phyloP scores from a whole-genome alignment of 2,329 filamentous ascomycete genomes.

The Elsinoe perseae region DNA sequence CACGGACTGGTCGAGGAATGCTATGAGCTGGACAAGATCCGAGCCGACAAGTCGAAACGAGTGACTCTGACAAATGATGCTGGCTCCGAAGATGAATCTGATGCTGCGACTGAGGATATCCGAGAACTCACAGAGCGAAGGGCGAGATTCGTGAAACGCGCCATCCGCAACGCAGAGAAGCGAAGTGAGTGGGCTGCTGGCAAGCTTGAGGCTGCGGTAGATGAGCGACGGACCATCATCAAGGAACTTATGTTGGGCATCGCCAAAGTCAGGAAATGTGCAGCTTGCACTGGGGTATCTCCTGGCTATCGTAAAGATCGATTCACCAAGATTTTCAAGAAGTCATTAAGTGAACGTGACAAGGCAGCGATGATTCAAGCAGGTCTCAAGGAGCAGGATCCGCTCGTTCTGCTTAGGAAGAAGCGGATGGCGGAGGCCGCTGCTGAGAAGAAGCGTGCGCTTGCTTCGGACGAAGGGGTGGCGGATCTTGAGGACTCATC shows the following conservation, averaged over 20 bases:
- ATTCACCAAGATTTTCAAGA: conserved; percentile 90
- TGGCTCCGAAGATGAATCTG: conserved; percentile 48
- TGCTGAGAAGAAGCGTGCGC: conserved; percentile 39
- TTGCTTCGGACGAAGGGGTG: conserved; percentile 59
- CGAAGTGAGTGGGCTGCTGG: conserved; percentile 43
- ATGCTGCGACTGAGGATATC: conserved; percentile 51
- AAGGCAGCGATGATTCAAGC: conserved; percentile 66
- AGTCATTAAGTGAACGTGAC: conserved; percentile 65
- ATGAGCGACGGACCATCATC: conserved; percentile 66
- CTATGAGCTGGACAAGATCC: conserved; percentile 41
- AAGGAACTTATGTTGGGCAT: conserved; percentile 75
- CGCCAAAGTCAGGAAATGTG: conserved; percentile 61
- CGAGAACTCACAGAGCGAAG: conserved; percentile 48
- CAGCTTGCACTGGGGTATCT: conserved; percentile 60
- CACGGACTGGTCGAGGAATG: conserved; percentile 71
- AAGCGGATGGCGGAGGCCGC: conserved; percentile 36
- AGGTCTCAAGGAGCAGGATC: conserved; percentile 61
- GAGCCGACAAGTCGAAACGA: conserved; percentile 25
- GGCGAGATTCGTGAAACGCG: conserved; percentile 63
- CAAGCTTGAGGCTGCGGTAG: conserved; percentile 77
- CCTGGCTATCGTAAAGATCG: conserved; percentile 82
- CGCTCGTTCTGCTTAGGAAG: conserved; percentile 53
- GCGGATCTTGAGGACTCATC: conserved; percentile 55
- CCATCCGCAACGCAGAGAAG: conserved; percentile 54
- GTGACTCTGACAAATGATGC: conserved; percentile 16